phyloP scores from a whole-genome alignment of 148 eudicot species.

The Vaccinium darrowii region DNA sequence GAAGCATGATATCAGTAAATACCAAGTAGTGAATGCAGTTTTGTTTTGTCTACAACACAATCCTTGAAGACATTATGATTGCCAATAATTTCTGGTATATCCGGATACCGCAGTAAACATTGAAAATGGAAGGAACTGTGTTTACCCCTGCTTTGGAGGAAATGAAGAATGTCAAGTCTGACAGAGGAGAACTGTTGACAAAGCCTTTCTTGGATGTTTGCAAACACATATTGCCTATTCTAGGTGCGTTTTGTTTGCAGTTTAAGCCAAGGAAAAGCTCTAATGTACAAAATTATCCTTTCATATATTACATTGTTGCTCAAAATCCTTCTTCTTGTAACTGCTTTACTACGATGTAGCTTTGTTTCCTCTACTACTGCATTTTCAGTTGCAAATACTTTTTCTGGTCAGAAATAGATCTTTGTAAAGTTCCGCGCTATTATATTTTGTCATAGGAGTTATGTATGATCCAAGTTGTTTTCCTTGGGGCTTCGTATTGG shows the following conservation, averaged over 20 bases:
- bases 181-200: constrained; percentile 63
- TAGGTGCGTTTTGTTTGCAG: constrained; percentile 43
- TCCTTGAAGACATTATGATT: neutral
- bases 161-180: constrained; percentile 71
- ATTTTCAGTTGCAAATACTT: neutral
- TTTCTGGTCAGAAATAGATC: neutral
- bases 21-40: neutral
- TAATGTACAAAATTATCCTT: neutral
- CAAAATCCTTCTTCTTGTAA: neutral
- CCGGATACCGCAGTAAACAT: constrained; percentile 19
- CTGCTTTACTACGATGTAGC: neutral
- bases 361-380: neutral
- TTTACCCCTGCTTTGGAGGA: constrained; percentile 73
- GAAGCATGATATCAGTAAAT: neutral
- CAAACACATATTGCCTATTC: constrained; percentile 77
- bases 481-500: neutral
- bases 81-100: neutral
- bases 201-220: constrained; percentile 89
- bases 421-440: neutral
- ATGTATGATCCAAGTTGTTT: neutral
- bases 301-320: neutral
- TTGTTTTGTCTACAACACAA: neutral
- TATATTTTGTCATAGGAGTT: neutral
- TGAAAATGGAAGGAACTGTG: constrained; percentile 65
- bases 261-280: neutral